Evolutionary conservation across 140 eudicot species (phyloP).

Genomic region (Anethum foeniculum): DNA sequence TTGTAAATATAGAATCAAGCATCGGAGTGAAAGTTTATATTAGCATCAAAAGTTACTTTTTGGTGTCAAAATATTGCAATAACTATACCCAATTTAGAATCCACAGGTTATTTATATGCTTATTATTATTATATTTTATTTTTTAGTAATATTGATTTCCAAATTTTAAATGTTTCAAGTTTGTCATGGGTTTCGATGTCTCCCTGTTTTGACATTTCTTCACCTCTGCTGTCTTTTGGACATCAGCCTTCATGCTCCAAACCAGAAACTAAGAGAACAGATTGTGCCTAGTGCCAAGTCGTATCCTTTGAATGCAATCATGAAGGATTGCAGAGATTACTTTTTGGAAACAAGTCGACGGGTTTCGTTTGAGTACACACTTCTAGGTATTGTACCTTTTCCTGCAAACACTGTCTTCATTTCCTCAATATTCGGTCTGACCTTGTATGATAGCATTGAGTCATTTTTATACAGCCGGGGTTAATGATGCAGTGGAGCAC

Average conservation of each 20-base stretch:
- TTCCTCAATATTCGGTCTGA: background rate
- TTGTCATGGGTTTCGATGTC: background rate
- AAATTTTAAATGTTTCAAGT: background rate
- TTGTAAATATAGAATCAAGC: background rate
- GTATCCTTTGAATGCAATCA: constrained; percentile 83
- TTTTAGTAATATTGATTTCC: background rate
- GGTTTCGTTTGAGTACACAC: constrained; percentile 95
- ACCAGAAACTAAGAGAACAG: constrained; percentile 80
- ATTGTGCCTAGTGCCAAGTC: constrained; percentile 99
- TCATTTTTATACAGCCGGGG: constrained; percentile 61
- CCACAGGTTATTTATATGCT: background rate
- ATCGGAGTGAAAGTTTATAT: background rate
- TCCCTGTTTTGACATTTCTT: background rate
- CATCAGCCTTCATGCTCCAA: constrained; percentile 94
- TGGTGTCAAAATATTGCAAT: background rate
- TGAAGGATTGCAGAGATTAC: constrained; percentile 96
- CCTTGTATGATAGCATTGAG: background rate
- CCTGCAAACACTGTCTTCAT: background rate
- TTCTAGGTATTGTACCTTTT: constrained; percentile 50
- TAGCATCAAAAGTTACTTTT: background rate
- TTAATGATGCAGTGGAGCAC: constrained; percentile 81
- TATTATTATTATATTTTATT: background rate
- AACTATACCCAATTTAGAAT: background rate
- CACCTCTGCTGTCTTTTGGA: constrained; percentile 9
- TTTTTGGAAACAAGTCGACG: constrained; percentile 82